Evolutionary conservation across 306 rosid genomes (phyloP).

Genomic region (Rosa rugosa): DNA sequence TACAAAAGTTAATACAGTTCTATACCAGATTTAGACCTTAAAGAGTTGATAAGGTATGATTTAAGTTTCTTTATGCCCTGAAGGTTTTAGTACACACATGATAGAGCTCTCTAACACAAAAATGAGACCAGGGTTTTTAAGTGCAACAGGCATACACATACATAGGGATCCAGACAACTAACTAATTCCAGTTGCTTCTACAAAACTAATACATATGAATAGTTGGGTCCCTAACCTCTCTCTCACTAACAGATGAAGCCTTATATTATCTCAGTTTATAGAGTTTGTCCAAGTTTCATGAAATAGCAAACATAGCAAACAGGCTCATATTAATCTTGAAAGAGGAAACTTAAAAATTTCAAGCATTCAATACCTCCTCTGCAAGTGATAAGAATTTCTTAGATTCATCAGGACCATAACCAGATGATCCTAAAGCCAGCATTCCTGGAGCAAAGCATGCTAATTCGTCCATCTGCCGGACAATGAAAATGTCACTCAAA

Average conservation of each 20-base stretch:
- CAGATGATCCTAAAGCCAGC: constrained; percentile 93
- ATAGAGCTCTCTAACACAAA: not conserved
- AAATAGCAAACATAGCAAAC: not conserved
- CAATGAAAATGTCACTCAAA: constrained; percentile 17
- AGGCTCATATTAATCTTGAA: not conserved
- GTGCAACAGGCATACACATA: not conserved
- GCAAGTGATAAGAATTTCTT: constrained; percentile 75
- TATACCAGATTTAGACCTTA: too few relatives aligned
- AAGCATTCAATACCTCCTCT: constrained; percentile 67
- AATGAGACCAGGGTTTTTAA: not conserved
- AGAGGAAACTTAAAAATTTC: not conserved
- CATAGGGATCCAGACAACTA: not conserved
- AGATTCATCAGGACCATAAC: constrained; percentile 74
- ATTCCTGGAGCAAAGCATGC: constrained; percentile 99
- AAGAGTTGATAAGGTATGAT: not conserved
- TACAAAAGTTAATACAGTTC: too few relatives aligned
- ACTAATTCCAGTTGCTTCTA: not conserved
- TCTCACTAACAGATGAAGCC: not conserved
- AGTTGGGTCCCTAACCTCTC: not conserved
- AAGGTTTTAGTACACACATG: not conserved
- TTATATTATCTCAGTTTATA: not conserved
- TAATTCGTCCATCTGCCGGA: constrained; percentile 93
- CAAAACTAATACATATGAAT: not conserved
- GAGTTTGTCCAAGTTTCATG: constrained; percentile 2
- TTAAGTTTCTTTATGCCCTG: not conserved